Evolutionary conservation across 2,329 filamentous ascomycete genomes (phyloP).

Genomic region (Thermoascus crustaceus): DNA sequence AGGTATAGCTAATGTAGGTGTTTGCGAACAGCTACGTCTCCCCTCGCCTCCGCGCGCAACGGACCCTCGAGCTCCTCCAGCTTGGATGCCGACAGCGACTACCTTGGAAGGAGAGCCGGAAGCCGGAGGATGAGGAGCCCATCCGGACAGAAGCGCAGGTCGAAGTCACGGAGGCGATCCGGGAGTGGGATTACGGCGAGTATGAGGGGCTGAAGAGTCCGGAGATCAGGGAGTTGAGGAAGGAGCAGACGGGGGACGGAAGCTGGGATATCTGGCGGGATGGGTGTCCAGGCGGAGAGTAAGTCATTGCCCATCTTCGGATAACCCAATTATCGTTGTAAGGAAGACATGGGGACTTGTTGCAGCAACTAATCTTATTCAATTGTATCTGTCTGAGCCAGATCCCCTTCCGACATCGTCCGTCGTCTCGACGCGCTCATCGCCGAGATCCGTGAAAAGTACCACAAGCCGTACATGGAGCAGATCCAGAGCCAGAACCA

Average conservation of each 20-base stretch:
- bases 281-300: conserved; percentile 79
- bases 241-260: conserved; percentile 49
- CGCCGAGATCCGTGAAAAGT: conserved; percentile 59
- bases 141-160: conserved; percentile 53
- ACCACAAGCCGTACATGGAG: conserved; percentile 56
- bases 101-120: conserved; percentile 53
- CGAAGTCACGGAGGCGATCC: conserved; percentile 62
- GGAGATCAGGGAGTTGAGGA: conserved; percentile 55
- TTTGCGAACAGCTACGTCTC: conserved; percentile 60
- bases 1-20: neutral
- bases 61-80: conserved; percentile 81
- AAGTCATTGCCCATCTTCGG: conserved; percentile 27
- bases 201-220: conserved; percentile 73
- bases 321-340: neutral
- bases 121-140: conserved; percentile 24
- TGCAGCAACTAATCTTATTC: neutral
- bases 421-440: conserved; percentile 68
- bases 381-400: neutral
- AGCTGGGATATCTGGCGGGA: conserved; percentile 86
- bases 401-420: conserved; percentile 49
- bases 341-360: neutral
- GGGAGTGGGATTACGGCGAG: conserved; percentile 81
- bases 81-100: conserved; percentile 60
- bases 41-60: conserved; percentile 73
- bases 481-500: conserved; percentile 40